Evolutionary conservation across 495 filamentous ascomycete genomes (phyloP).

Genomic region (Parathielavia appendiculata): DNA sequence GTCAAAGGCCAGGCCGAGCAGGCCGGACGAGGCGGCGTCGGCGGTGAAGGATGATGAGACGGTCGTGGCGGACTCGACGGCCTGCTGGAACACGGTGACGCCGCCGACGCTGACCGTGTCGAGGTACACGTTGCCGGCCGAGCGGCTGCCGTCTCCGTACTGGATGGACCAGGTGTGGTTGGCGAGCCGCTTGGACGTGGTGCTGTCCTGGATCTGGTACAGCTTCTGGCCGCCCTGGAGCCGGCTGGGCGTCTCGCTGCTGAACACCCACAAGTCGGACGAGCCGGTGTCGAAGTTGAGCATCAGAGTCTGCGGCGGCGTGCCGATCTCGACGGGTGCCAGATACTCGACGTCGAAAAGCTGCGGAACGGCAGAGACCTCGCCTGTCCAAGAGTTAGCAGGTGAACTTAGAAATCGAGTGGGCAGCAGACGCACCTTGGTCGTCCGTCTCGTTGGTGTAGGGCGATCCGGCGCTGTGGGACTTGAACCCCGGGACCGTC

Average conservation of each 20-base stretch:
- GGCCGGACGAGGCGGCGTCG: slow-evolving; percentile 58
- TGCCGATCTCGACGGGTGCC: slow-evolving; percentile 62
- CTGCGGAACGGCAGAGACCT: slow-evolving; percentile 36
- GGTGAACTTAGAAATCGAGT: not conserved
- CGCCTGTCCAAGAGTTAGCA: slow-evolving; percentile 24
- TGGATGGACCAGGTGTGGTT: slow-evolving; percentile 61
- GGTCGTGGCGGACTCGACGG: slow-evolving; percentile 62
- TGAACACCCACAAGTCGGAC: slow-evolving; percentile 64
- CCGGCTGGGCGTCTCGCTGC: slow-evolving; percentile 39
- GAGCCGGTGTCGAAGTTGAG: slow-evolving; percentile 76
- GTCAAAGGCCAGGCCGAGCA: slow-evolving; percentile 72
- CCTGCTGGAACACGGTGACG: slow-evolving; percentile 60
- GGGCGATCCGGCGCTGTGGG: slow-evolving; percentile 9
- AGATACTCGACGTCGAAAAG: slow-evolving; percentile 66
- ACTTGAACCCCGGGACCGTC: slow-evolving; percentile 16
- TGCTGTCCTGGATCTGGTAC: slow-evolving; percentile 52
- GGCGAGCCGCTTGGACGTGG: slow-evolving; percentile 44
- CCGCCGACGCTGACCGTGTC: slow-evolving; percentile 74
- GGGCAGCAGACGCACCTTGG: slow-evolving; percentile 10
- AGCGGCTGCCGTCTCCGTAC: slow-evolving; percentile 70
- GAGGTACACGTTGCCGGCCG: slow-evolving; percentile 64
- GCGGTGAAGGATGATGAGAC: slow-evolving; percentile 61
- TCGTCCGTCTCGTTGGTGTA: slow-evolving; percentile 18
- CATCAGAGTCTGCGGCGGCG: slow-evolving; percentile 62
- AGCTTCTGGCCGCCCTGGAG: slow-evolving; percentile 48